phyloP scores from a whole-genome alignment of 371 early-diverging fungal genomes.

The Batkoa obscura region DNA sequence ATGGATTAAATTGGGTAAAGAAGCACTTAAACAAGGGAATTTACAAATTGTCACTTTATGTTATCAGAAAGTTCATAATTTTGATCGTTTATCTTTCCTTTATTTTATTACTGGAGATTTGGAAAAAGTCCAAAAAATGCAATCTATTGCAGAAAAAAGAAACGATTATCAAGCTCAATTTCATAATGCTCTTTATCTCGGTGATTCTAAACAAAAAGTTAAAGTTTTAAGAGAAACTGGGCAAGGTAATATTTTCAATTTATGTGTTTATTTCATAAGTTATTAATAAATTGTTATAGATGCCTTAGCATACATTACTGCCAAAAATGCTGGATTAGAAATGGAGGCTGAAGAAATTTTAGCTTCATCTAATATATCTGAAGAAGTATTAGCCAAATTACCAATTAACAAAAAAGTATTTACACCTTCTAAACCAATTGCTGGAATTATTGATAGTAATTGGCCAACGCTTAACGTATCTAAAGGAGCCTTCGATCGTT shows the following conservation, averaged over 20 bases:
- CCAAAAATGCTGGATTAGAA: conserved; percentile 65
- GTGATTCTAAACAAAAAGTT: conserved; percentile 71
- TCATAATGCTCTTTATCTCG: conserved; percentile 75
- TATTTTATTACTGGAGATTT: conserved; percentile 76
- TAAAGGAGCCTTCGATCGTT: background rate
- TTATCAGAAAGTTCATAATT: conserved; percentile 76
- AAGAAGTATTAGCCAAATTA: conserved; percentile 35
- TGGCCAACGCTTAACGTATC: background rate
- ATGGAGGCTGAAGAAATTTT: conserved; percentile 69
- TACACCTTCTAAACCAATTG: conserved; percentile 17
- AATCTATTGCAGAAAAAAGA: conserved; percentile 69
- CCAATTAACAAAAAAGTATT: conserved; percentile 23
- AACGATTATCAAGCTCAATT: conserved; percentile 66
- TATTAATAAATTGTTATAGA: conserved; percentile 14
- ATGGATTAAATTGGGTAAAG: conserved; percentile 70
- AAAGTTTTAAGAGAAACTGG: conserved; percentile 59
- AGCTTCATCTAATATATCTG: conserved; percentile 37
- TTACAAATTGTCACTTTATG: conserved; percentile 70
- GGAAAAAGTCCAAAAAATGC: conserved; percentile 76
- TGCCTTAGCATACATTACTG: conserved; percentile 79
- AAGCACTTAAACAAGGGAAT: conserved; percentile 79
- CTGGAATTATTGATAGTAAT: background rate
- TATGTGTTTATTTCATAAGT: background rate
- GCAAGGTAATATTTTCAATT: conserved; percentile 19
- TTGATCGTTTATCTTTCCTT: conserved; percentile 79